phyloP scores from a whole-genome alignment of 768 basidiomycete species.

The Podaxis rugospora region DNA sequence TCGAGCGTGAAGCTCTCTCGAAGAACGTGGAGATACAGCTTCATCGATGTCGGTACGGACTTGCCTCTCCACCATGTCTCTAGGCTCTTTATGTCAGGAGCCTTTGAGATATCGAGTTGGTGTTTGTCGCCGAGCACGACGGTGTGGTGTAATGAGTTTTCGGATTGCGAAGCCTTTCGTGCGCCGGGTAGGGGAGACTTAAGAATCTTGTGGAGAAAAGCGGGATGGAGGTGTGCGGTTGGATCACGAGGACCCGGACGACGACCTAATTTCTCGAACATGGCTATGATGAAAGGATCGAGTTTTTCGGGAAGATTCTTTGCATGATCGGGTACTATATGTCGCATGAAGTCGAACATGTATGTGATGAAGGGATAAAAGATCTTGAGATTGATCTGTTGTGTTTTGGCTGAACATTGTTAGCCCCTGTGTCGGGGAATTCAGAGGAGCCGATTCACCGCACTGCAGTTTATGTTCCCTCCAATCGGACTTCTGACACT shows the following conservation, averaged over 20 bases:
- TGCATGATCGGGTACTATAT: background rate
- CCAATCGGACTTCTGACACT: slow-evolving; percentile 16
- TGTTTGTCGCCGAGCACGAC: background rate
- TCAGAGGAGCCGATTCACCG: background rate
- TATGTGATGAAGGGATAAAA: slow-evolving; percentile 15
- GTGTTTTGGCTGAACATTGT: slow-evolving; percentile 9
- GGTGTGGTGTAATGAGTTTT: background rate
- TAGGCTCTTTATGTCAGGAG: background rate
- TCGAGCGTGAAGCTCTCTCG: slow-evolving; percentile 1
- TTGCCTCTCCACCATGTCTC: slow-evolving; percentile 2
- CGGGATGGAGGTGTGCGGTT: slow-evolving; percentile 7
- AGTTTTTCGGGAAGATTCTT: background rate
- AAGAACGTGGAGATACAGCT: background rate
- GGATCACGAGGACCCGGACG: background rate
- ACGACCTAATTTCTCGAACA: background rate
- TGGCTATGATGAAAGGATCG: background rate
- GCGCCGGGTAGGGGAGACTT: slow-evolving; percentile 9
- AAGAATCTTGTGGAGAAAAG: slow-evolving; percentile 11
- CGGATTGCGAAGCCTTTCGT: background rate
- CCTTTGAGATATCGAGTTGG: background rate
- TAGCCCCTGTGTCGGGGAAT: background rate
- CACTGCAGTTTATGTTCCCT: slow-evolving; percentile 11
- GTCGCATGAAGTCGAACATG: slow-evolving; percentile 5
- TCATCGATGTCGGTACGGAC: background rate
- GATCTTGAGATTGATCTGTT: slow-evolving; percentile 11